Base-by-base conservation (phyloP, 163 green algal genomes). In the Scenedesmus sp. region DNA sequence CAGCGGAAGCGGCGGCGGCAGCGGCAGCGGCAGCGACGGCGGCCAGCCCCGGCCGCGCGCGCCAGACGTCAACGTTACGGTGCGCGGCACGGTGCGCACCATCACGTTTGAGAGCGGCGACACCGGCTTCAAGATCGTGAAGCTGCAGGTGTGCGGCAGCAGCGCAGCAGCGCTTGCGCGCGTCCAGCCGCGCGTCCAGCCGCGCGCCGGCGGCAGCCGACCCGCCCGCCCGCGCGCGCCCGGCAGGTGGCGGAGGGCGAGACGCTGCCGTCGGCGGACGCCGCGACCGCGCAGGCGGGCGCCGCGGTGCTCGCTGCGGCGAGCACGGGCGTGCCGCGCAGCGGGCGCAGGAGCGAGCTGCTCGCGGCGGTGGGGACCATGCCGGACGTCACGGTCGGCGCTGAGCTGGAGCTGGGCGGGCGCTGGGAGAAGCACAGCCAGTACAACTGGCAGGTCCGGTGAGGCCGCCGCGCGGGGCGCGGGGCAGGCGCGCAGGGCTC, bases 41-140 rank as follows among this genome's bases (percentile, higher is more conserved):
- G 39, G 7, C 6, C 60, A 70, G 60, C 60, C 24, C n/a, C 45
- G 14, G n/a, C 63, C 20, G 42, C 36, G 36, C 47, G 28, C 42
- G 28, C 65, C 31, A 26, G 26, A 18, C n/a, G 47, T 47, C 54
- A 58, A 45, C 18, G 44, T 71, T 24, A 47, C 9, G 17, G 44
- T 70, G 2, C 4, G 70, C 13, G 54, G 24, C 29, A 60, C 60
- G 5, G 56, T 78, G 36, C 42, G 24, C 24, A 31, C 6, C 53
- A 58, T 78, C 34, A 69, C 54, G 1, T 50, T 51, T 17, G 70
- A 78, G 22, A 31, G 34, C 1, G 54, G 58, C 20, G 48, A 28
- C 33, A n/a, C n/a, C n/a, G 54, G 54, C 70, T 78, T 70, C 70
- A n/a, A 60, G 24, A 69, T 78, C 34, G 33, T 29, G n/a, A n/a